Evolutionary conservation across 805 yeast genomes (phyloP).

Genomic region (Wickerhamiella occidentalis): DNA sequence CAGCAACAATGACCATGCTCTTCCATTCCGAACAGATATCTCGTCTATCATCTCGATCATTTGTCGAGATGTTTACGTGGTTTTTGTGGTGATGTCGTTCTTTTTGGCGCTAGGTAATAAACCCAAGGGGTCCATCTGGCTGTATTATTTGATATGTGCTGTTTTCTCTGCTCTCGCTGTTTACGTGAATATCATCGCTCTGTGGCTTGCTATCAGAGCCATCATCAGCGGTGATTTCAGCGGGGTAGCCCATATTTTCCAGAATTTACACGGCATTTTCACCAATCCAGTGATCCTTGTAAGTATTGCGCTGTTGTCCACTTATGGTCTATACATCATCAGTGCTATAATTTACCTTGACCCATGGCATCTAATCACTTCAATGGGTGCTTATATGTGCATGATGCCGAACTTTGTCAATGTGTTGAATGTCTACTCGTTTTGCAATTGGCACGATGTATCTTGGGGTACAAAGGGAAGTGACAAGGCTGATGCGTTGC

Average conservation of each 20-base stretch:
- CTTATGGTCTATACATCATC: slow-evolving; percentile 48
- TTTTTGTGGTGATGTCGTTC: slow-evolving; percentile 46
- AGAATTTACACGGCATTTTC: slow-evolving; percentile 23
- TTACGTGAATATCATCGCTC: slow-evolving; percentile 46
- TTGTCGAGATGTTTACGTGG: slow-evolving; percentile 44
- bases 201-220: slow-evolving; percentile 46
- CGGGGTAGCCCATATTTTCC: slow-evolving; percentile 23
- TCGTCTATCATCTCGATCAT: slow-evolving; percentile 38
- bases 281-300: slow-evolving; percentile 39
- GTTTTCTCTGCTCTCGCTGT: slow-evolving; percentile 51
- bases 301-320: slow-evolving; percentile 47
- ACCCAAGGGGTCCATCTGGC: slow-evolving; percentile 48
- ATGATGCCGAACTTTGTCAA: slow-evolving; percentile 30
- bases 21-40: slow-evolving; percentile 26
- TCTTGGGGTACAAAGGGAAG: slow-evolving; percentile 71
- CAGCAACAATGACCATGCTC: slow-evolving; percentile 31
- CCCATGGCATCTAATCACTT: slow-evolving; percentile 55
- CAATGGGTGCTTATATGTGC: slow-evolving; percentile 33
- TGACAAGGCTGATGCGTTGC: slow-evolving; percentile 37
- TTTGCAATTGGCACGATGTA: slow-evolving; percentile 59
- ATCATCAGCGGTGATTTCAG: slow-evolving; percentile 22
- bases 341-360: slow-evolving; percentile 49
- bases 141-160: slow-evolving; percentile 40
- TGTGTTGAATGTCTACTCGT: slow-evolving; percentile 52
- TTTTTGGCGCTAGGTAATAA: slow-evolving; percentile 52